phyloP scores from a whole-genome alignment of 1,284 basidiomycete species.

The Boletus holoroseus region DNA sequence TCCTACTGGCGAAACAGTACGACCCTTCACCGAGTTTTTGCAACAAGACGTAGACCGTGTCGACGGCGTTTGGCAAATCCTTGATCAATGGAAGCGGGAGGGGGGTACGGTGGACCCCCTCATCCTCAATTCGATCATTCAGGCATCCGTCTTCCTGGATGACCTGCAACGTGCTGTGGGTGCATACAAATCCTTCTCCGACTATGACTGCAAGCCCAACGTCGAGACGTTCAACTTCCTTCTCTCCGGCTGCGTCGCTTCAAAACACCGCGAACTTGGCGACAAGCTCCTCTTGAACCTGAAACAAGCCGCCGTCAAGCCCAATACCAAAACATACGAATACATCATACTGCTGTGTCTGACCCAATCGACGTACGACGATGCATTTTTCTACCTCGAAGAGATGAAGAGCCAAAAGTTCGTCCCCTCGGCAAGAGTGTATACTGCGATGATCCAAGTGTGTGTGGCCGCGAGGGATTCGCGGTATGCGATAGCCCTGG shows the following conservation, averaged over 20 bases:
- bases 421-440: conserved; percentile 52
- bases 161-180: conserved; percentile 77
- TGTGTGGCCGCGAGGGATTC: conserved; percentile 55
- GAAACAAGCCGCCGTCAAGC: conserved; percentile 49
- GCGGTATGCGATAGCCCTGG: conserved; percentile 60
- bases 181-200: conserved; percentile 59
- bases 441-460: conserved; percentile 56
- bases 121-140: conserved; percentile 62
- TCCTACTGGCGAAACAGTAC: conserved; percentile 44
- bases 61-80: conserved; percentile 59
- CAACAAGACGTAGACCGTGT: conserved; percentile 47
- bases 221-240: conserved; percentile 68
- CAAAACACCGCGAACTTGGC: conserved; percentile 54
- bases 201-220: conserved; percentile 54
- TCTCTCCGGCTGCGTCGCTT: conserved; percentile 56
- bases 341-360: conserved; percentile 65
- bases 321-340: conserved; percentile 59
- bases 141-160: conserved; percentile 53
- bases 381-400: conserved; percentile 84
- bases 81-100: conserved; percentile 57
- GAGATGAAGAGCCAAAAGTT: conserved; percentile 70
- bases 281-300: conserved; percentile 59
- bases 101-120: conserved; percentile 51
- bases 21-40: conserved; percentile 50
- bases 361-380: conserved; percentile 69